Base-by-base conservation (phyloP, 1,284 basidiomycete species). In the Coriolopsis trogii region DNA sequence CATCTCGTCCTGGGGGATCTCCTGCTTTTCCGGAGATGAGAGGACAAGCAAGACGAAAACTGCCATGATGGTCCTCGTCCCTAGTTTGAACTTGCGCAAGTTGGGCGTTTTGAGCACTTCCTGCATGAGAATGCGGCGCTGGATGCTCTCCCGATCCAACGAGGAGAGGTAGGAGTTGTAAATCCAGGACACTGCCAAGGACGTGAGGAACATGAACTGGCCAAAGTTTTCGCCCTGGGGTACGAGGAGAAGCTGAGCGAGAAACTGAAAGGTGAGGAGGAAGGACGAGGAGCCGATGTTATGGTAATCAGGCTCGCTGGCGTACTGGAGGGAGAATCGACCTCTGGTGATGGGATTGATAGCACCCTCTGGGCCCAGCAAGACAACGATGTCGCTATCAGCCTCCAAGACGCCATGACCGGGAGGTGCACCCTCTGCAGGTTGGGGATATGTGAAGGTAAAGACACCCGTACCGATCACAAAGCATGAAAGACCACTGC, bases 151-250 rank as follows among this genome's bases (percentile, higher is more conserved):
- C 34, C 40, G 39, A 42, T 55, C 53, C 25, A 55, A 47, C 7
- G 57, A 53, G 5, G 57, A 50, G 33, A 59, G 47, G 40, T 55
- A 55, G 5, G 53, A 53, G 46, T 59, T 59, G 40, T 56, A 59
- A 28, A 44, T 44, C 57, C 57, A 59, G 10, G 57, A 53, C 30
- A 50, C 46, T 7, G 47, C 53, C 24, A 59, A 51, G 3, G 57
- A 53, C 1, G 33, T 28, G 12, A 59, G 38, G 43, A 59, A 59
- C 41, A 59, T 49, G 30, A 59, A 30, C 33, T 59, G 53, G 6
- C 57, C 57, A 26, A 53, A 50, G 13, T 51, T 43, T 13, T 46
- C 40, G 31, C 53, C 53, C 16, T 59, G 53, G 1, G 57, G 57
- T 7, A 59, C 47, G 30, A 53, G 37, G 20, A 59, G 45, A 4